A percentile compares a stretch with the other conserved stretches of the same genome.
These are phyloP conservation scores for Dillenia suffruticosa DNA, from an alignment of 164 flowering plant genomes.

Conservation along the genomic window DNA sequence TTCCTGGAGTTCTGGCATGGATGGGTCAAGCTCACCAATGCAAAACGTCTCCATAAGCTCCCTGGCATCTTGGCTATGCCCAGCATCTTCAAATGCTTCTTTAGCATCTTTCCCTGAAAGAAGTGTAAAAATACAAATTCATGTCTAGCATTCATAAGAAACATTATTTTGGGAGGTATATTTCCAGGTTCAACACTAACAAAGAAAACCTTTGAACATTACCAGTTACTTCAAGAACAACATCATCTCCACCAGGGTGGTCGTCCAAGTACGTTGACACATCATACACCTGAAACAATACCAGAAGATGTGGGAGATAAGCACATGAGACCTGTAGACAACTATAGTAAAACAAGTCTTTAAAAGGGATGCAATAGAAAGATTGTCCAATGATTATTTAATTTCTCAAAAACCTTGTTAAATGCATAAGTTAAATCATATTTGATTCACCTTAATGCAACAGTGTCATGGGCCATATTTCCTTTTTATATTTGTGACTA, in stretches of 20 bases:
- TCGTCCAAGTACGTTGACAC: conserved; percentile 81
- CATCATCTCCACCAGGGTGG: conserved; percentile 97
- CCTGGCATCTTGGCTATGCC: conserved; percentile 78
- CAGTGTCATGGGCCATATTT: too few species aligned
- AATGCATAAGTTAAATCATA: too few species aligned
- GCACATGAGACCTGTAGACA: too few species aligned
- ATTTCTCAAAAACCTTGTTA: too few species aligned
- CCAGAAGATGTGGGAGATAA: not conserved
- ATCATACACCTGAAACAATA: conserved; percentile 65
- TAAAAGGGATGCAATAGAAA: too few species aligned
- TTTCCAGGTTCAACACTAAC: not conserved
- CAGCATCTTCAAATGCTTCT: conserved; percentile 92
- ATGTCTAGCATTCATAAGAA: conserved; percentile 1
- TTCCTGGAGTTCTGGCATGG: conserved; percentile 41
- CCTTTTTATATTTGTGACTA: too few species aligned
- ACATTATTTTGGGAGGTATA: not conserved
- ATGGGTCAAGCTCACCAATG: conserved; percentile 85
- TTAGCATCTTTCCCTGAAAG: conserved; percentile 80
- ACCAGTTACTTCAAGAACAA: conserved; percentile 70
- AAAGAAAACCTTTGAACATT: conserved; percentile 8
- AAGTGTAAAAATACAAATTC: not conserved
- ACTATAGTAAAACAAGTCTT: too few species aligned
- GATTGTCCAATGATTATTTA: too few species aligned
- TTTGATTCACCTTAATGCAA: too few species aligned
- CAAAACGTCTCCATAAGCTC: conserved; percentile 60